These are phyloP conservation scores for Colletotrichum orchidophilum DNA, from an alignment of 2,329 filamentous ascomycete species.

Conservation along the genomic window DNA sequence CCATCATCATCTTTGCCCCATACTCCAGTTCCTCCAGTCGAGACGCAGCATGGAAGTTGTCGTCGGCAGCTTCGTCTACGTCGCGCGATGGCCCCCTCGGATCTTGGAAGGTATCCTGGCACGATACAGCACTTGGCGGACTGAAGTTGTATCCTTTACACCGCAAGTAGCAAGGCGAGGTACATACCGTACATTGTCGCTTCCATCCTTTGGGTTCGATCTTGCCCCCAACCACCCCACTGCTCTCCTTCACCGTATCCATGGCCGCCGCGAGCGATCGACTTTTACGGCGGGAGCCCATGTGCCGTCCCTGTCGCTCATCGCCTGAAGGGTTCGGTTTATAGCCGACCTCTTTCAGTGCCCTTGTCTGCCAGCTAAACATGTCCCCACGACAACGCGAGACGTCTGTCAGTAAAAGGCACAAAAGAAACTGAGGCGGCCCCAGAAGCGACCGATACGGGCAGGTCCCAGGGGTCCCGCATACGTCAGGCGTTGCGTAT, in stretches of 20 bases:
- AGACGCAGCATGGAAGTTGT: constrained; percentile 21
- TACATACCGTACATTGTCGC: neutral
- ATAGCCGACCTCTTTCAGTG: constrained; percentile 5
- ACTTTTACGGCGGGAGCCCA: constrained; percentile 14
- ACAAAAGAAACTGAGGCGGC: neutral
- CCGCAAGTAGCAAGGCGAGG: neutral
- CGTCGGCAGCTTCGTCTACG: constrained; percentile 19
- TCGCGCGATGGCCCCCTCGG: neutral
- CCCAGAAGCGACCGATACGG: neutral
- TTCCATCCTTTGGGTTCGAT: neutral
- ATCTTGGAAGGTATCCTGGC: constrained; percentile 2
- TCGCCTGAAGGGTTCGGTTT: constrained; percentile 14
- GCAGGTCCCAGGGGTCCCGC: constrained; percentile 22
- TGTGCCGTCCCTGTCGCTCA: constrained; percentile 34
- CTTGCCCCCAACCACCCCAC: neutral
- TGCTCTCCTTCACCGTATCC: constrained; percentile 22
- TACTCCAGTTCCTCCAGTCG: neutral
- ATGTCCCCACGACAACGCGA: constrained; percentile 26
- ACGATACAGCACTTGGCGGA: neutral
- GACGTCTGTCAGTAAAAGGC: constrained; percentile 1
- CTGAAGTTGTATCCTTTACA: constrained; percentile 7
- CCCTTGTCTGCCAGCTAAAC: neutral
- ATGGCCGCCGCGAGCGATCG: constrained; percentile 22
- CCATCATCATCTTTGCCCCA: constrained; percentile 14
- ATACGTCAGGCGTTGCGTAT: constrained; percentile 26